These are phyloP conservation scores for Calonectria hawksworthii DNA, from an alignment of 2,329 filamentous ascomycete species.

Conservation along the genomic window DNA sequence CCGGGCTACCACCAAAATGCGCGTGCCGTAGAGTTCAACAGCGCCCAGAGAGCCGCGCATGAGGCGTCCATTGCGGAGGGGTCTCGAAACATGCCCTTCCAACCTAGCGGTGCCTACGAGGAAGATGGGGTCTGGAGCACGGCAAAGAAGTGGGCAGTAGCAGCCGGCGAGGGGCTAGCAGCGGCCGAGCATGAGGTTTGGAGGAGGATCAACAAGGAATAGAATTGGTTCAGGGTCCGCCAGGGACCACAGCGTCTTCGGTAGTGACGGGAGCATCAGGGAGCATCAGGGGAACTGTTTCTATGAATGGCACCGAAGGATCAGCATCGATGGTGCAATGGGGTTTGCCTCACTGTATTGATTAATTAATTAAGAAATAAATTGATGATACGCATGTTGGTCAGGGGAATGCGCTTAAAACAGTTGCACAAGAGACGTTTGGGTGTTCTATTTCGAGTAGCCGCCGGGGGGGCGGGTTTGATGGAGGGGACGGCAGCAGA, in stretches of 20 bases:
- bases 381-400: constrained; percentile 23
- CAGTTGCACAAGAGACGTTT: constrained; percentile 34
- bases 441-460: constrained; percentile 46
- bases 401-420: constrained; percentile 43
- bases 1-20: constrained; percentile 71
- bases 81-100: constrained; percentile 37
- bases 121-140: constrained; percentile 67
- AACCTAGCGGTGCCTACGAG: constrained; percentile 33
- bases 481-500: constrained; percentile 27
- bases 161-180: constrained; percentile 69
- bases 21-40: constrained; percentile 65
- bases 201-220: constrained; percentile 73
- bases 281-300: constrained; percentile 6
- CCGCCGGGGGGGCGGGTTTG: constrained; percentile 24
- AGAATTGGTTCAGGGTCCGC: constrained; percentile 38
- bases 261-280: constrained; percentile 7
- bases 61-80: constrained; percentile 49
- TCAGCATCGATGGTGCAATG: constrained; percentile 1
- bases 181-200: constrained; percentile 74
- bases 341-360: constrained; percentile 37
- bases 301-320: constrained; percentile 10
- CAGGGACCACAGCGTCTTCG: constrained; percentile 30
- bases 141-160: constrained; percentile 70
- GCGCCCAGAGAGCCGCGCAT: constrained; percentile 60
- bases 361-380: constrained; percentile 34